Evolutionary conservation across 768 basidiomycete species (phyloP).

Genomic region (Galerina sulciceps): DNA sequence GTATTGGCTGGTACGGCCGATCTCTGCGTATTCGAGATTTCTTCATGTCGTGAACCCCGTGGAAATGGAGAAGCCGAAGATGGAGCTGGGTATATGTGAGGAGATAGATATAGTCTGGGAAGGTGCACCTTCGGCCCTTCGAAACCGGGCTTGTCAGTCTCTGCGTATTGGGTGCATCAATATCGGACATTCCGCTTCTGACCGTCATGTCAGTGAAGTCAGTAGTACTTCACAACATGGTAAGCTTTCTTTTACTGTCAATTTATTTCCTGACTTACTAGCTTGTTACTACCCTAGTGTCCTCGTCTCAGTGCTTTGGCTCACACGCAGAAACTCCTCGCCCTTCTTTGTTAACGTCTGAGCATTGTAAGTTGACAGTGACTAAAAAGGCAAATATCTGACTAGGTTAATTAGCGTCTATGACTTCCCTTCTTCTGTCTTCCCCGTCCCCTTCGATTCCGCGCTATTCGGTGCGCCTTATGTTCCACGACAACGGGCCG

Average conservation of each 20-base stretch:
- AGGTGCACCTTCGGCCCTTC: neutral
- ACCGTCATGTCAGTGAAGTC: neutral
- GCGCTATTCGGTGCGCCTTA: neutral
- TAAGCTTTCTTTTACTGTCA: neutral
- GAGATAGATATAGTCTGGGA: neutral
- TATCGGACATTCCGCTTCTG: neutral
- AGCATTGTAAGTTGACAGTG: too few relatives aligned
- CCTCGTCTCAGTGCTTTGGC: too few relatives aligned
- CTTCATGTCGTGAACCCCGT: neutral
- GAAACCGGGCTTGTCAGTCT: constrained; percentile 8
- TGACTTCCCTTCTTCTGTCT: too few relatives aligned
- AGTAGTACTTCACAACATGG: neutral
- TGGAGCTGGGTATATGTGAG: neutral
- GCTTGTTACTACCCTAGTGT: too few relatives aligned
- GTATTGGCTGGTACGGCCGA: neutral
- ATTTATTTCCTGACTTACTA: too few relatives aligned
- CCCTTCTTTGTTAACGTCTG: too few relatives aligned
- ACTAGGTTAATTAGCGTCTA: too few relatives aligned
- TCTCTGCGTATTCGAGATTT: neutral
- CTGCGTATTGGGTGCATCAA: neutral
- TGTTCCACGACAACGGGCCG: neutral
- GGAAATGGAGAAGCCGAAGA: neutral
- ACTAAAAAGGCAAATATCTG: too few relatives aligned
- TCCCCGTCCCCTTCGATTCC: neutral
- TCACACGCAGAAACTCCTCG: too few relatives aligned